phyloP scores from a whole-genome alignment of 2,329 filamentous ascomycete genomes.

The Colletotrichum aenigma region DNA sequence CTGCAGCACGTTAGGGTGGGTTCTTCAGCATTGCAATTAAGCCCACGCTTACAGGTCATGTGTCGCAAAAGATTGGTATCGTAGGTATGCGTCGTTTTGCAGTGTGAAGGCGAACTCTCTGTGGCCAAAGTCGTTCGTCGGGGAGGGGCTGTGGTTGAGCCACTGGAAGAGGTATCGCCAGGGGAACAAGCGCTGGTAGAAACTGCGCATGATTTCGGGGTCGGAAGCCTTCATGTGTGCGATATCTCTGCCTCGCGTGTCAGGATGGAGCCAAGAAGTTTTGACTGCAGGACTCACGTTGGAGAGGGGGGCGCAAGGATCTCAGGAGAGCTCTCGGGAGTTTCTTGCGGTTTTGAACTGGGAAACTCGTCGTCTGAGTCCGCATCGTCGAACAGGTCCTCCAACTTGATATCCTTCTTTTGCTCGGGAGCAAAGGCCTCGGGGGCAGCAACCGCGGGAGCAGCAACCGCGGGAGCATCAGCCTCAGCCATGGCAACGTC shows the following conservation, averaged over 20 bases:
- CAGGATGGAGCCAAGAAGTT: not conserved
- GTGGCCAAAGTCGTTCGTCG: conserved; percentile 86
- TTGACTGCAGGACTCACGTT: conserved; percentile 36
- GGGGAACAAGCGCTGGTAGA: conserved; percentile 94
- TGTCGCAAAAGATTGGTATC: conserved; percentile 76
- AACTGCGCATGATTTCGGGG: conserved; percentile 85
- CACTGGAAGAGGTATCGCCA: conserved; percentile 96
- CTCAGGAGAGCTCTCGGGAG: conserved; percentile 44
- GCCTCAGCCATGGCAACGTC: conserved; percentile 47
- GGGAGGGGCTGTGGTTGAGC: conserved; percentile 91
- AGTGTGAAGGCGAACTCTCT: conserved; percentile 96
- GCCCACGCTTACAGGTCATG: conserved; percentile 50
- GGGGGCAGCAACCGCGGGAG: conserved; percentile 15
- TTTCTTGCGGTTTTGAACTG: conserved; percentile 46
- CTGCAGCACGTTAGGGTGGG: conserved; percentile 40
- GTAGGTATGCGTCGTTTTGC: conserved; percentile 88
- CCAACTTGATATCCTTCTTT: conserved; percentile 57
- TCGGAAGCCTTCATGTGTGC: conserved; percentile 63
- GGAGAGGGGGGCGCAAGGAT: conserved; percentile 43
- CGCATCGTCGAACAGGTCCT: conserved; percentile 62
- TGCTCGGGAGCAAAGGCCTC: conserved; percentile 23
- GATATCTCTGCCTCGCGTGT: conserved; percentile 29
- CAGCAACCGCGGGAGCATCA: conserved; percentile 26
- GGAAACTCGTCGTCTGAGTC: conserved; percentile 68
- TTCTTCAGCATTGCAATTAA: not conserved